Conservation (phyloP, 2,329 filamentous ascomycete species). For the Chalaropsis thielavioides region DNA sequence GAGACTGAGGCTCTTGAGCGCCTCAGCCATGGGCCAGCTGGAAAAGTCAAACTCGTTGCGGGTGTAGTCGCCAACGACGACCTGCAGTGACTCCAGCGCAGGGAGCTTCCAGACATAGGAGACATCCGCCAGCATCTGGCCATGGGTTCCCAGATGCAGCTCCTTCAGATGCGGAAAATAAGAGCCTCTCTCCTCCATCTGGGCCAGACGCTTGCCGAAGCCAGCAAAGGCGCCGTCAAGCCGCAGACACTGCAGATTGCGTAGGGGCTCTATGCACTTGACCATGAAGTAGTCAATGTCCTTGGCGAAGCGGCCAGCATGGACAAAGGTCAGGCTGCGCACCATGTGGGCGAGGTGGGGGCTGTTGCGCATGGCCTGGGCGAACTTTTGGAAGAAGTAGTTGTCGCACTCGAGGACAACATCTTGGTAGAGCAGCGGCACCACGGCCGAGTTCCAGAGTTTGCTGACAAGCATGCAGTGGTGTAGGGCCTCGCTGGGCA, state of each 20-base stretch:
- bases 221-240: constrained; percentile 13
- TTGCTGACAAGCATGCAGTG: constrained; percentile 3
- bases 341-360: constrained; percentile 9
- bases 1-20: constrained; percentile 1
- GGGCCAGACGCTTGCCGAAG: constrained; percentile 7
- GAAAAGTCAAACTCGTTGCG: constrained; percentile 10
- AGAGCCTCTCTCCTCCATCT: not conserved
- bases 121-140: constrained; percentile 6
- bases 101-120: constrained; percentile 10
- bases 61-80: constrained; percentile 10
- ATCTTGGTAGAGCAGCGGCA: constrained; percentile 12
- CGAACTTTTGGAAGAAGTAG: constrained; percentile 17
- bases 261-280: constrained; percentile 11
- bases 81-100: constrained; percentile 4
- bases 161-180: constrained; percentile 8
- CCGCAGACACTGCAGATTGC: constrained; percentile 6
- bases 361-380: constrained; percentile 9
- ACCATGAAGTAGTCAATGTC: constrained; percentile 14
- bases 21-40: not conserved
- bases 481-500: constrained; percentile 4
- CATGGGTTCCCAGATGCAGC: constrained; percentile 8
- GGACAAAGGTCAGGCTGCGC: constrained; percentile 11
- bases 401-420: constrained; percentile 12
- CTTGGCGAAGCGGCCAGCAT: not conserved
- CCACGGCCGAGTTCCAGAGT: not conserved